Conservation (phyloP, 139 green algal species). For the Spirogloea muscicola region DNA sequence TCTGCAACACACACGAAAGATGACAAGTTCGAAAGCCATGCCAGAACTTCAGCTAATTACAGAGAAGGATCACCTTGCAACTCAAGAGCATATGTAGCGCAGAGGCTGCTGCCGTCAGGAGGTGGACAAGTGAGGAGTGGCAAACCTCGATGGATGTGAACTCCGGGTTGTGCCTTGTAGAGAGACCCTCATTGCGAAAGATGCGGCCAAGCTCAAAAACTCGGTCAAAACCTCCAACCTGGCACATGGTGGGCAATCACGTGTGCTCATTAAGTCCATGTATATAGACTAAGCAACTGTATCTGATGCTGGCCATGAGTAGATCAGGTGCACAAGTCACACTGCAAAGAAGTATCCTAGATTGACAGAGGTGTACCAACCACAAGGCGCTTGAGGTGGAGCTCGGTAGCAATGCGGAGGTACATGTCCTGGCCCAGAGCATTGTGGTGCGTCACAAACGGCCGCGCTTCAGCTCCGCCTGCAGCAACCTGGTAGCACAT, state of each 20-base stretch:
- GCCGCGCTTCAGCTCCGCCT: slow-evolving; percentile 89
- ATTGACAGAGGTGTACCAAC: too few species aligned
- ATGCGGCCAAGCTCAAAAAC: slow-evolving; percentile 96
- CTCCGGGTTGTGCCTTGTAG: slow-evolving; percentile 72
- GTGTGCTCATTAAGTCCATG: neutral
- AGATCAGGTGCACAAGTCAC: too few species aligned
- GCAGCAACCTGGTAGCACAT: slow-evolving; percentile 68
- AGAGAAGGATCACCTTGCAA: too few species aligned
- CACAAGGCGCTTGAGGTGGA: slow-evolving; percentile 93
- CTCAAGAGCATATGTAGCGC: too few species aligned
- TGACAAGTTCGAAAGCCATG: too few species aligned
- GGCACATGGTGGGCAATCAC: neutral
- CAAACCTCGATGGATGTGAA: slow-evolving; percentile 1
- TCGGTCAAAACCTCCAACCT: slow-evolving; percentile 79
- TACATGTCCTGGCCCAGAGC: slow-evolving; percentile 74
- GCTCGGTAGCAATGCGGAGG: slow-evolving; percentile 95
- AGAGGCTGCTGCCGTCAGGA: too few species aligned
- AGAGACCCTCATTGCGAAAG: slow-evolving; percentile 96
- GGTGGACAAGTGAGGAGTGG: too few species aligned
- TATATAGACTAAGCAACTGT: too few species aligned
- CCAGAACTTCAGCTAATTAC: too few species aligned
- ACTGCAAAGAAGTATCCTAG: too few species aligned
- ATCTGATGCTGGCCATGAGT: too few species aligned
- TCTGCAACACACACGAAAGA: too few species aligned
- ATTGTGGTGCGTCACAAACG: slow-evolving; percentile 97